These are phyloP conservation scores for Saccharomyces hybrid DNA, from an alignment of 1,139 yeast genomes.

Conservation along the genomic window DNA sequence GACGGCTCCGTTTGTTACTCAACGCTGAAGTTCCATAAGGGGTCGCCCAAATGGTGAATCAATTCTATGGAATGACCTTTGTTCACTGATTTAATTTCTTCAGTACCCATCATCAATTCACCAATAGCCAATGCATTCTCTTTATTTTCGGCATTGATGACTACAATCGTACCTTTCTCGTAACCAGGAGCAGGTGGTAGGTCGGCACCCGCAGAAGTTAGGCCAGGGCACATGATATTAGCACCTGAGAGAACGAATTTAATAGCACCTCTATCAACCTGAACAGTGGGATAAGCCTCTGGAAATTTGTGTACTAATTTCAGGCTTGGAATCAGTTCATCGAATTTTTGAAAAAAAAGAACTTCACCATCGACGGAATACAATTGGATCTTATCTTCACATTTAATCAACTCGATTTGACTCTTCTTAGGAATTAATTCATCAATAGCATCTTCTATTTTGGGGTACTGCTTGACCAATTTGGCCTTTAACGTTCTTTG, in stretches of 20 bases:
- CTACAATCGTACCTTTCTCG: conserved; percentile 62
- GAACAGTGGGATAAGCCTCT: conserved; percentile 72
- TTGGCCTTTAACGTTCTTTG: conserved; percentile 76
- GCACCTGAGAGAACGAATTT: conserved; percentile 93
- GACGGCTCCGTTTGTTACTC: conserved; percentile 25
- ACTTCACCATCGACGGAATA: conserved; percentile 70
- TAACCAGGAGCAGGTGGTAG: conserved; percentile 63
- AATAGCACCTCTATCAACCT: conserved; percentile 94
- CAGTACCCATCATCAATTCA: conserved; percentile 76
- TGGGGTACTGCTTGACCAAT: conserved; percentile 64
- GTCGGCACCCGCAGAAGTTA: conserved; percentile 82
- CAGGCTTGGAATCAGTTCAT: conserved; percentile 74
- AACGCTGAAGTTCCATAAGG: conserved; percentile 58
- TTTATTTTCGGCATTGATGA: conserved; percentile 88
- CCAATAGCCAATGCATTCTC: conserved; percentile 90
- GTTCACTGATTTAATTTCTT: conserved; percentile 74
- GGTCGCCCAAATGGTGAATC: conserved; percentile 83
- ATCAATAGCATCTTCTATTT: conserved; percentile 67
- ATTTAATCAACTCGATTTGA: conserved; percentile 74
- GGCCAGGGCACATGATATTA: conserved; percentile 95
- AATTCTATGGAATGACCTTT: conserved; percentile 90
- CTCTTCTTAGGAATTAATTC: conserved; percentile 84
- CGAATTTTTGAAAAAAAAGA: conserved; percentile 74
- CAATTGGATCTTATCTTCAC: conserved; percentile 81
- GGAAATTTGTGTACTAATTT: conserved; percentile 78